Evolutionary conservation across 495 filamentous ascomycete species (phyloP).

Genomic region (Chaetomium cochliodes): DNA sequence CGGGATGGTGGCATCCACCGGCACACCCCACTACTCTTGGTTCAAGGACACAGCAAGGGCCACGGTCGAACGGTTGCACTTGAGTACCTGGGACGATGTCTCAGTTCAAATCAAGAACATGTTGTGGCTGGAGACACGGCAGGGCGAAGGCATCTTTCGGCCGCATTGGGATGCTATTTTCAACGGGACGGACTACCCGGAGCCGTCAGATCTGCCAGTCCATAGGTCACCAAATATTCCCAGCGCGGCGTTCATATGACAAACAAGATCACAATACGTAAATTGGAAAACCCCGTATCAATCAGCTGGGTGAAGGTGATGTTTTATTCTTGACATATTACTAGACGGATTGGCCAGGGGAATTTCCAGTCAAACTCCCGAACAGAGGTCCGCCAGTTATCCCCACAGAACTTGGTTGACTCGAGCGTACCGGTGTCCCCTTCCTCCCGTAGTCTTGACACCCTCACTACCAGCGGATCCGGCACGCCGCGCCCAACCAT

Average conservation of each 20-base stretch:
- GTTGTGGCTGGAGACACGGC: constrained; percentile 38
- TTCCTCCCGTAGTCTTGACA: neutral
- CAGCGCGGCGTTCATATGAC: constrained; percentile 7
- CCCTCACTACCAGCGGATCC: neutral
- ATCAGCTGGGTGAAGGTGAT: neutral
- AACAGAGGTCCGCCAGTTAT: neutral
- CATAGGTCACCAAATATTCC: neutral
- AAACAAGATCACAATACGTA: neutral
- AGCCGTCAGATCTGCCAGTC: neutral
- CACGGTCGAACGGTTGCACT: constrained; percentile 22
- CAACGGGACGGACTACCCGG: neutral
- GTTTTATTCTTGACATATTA: neutral
- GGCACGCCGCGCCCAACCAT: neutral
- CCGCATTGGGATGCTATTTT: constrained; percentile 17
- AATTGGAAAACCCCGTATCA: neutral
- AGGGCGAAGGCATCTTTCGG: constrained; percentile 20
- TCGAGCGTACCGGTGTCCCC: neutral
- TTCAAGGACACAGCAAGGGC: constrained; percentile 27
- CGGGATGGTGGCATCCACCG: constrained; percentile 42
- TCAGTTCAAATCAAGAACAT: constrained; percentile 33
- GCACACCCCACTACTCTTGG: constrained; percentile 35
- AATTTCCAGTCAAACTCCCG: neutral
- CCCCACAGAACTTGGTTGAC: neutral
- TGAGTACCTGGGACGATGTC: constrained; percentile 32
- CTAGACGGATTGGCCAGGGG: neutral